A percentile compares a stretch with the other conserved stretches of the same genome.
These are phyloP conservation scores for Hypoxylon sp. DNA, from an alignment of 2,329 filamentous ascomycete genomes.

Conservation along the genomic window DNA sequence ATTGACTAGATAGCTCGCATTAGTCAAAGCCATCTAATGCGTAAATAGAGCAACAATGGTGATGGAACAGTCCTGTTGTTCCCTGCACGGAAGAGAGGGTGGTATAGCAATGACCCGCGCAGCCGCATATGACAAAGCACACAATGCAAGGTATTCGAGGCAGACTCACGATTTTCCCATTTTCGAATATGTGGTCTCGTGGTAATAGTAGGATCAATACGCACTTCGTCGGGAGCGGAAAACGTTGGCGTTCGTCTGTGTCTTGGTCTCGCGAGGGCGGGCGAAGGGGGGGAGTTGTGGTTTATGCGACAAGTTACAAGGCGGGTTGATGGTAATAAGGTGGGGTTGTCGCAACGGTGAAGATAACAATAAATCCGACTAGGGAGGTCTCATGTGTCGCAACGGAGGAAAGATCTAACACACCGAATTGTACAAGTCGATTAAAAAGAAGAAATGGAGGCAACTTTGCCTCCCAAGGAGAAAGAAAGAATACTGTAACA, in stretches of 20 bases:
- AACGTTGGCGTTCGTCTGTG: slow-evolving; percentile 25
- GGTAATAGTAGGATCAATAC: slow-evolving; percentile 15
- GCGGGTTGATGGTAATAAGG: slow-evolving; percentile 39
- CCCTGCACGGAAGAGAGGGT: slow-evolving; percentile 18
- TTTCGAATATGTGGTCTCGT: slow-evolving; percentile 24
- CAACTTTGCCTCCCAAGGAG: slow-evolving; percentile 7
- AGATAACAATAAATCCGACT: slow-evolving; percentile 43
- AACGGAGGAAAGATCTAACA: slow-evolving; percentile 22
- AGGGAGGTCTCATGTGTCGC: slow-evolving; percentile 36
- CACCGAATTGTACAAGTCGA: slow-evolving; percentile 3
- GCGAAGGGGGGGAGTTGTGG: slow-evolving; percentile 38
- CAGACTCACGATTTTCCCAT: slow-evolving; percentile 53
- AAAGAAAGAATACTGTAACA: slow-evolving; percentile 11
- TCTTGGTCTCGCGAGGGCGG: slow-evolving; percentile 20
- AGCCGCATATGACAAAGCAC: slow-evolving; percentile 21
- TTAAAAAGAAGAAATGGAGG: slow-evolving; percentile 4
- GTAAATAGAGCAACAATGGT: slow-evolving; percentile 14
- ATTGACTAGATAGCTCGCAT: slow-evolving; percentile 76
- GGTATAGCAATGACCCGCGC: slow-evolving; percentile 25
- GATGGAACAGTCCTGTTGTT: slow-evolving; percentile 16
- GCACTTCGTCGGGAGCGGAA: slow-evolving; percentile 1
- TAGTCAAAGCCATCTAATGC: slow-evolving; percentile 12
- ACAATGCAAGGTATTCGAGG: slow-evolving; percentile 11
- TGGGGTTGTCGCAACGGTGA: slow-evolving; percentile 47
- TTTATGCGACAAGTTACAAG: slow-evolving; percentile 46